Conservation (phyloP, 2,329 filamentous ascomycete species). For the Hysterium pulicare region DNA sequence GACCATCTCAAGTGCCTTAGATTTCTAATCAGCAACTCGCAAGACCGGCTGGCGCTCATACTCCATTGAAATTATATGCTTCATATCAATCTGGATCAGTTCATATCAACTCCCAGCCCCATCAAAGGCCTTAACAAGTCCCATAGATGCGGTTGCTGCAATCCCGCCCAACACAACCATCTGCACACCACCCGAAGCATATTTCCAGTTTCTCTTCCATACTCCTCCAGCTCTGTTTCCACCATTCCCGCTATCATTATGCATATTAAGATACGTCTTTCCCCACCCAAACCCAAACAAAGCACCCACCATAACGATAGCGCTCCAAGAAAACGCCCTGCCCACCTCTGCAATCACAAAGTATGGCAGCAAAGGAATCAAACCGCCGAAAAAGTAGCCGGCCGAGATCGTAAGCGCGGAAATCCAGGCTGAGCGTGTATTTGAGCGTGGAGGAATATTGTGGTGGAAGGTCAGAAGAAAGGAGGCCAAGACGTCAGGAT, state of each 20-base stretch:
- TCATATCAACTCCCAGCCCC: conserved; percentile 1
- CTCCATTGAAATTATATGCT: too few relatives aligned
- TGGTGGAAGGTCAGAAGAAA: conserved; percentile 51
- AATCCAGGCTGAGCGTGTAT: conserved; percentile 40
- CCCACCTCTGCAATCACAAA: conserved; percentile 40
- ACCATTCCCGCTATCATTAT: background rate
- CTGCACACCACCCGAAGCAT: conserved; percentile 59
- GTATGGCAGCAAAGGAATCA: conserved; percentile 51
- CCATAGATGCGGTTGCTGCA: conserved; percentile 65
- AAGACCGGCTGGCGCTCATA: too few relatives aligned
- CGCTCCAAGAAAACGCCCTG: conserved; percentile 46
- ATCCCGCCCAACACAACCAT: conserved; percentile 63
- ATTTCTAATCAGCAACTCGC: too few relatives aligned
- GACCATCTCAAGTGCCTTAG: too few relatives aligned
- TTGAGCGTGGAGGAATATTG: conserved; percentile 43
- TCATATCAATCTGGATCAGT: too few relatives aligned
- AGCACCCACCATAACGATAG: conserved; percentile 47
- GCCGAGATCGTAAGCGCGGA: conserved; percentile 64
- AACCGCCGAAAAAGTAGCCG: conserved; percentile 59
- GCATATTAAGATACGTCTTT: conserved; percentile 34
- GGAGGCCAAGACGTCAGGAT: background rate
- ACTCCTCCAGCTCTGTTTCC: background rate
- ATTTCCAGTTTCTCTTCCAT: conserved; percentile 49
- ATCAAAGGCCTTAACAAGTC: conserved; percentile 56
- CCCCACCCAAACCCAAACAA: conserved; percentile 50